phyloP scores from a whole-genome alignment of 1,139 yeast genomes.

The Hyphopichia wangnamkhiaoensis region DNA sequence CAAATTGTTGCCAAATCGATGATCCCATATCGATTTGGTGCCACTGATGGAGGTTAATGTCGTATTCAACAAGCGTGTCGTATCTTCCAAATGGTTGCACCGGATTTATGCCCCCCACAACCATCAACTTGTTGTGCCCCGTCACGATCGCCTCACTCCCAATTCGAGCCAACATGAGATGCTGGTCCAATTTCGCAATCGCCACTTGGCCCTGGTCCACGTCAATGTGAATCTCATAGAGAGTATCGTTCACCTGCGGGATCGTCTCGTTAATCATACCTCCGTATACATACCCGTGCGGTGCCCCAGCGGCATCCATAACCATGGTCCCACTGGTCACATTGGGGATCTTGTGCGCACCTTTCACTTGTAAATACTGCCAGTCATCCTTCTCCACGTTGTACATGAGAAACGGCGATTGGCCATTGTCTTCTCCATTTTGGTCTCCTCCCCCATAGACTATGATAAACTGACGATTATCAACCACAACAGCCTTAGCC shows the following conservation, averaged over 20 bases:
- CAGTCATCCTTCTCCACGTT: conserved; percentile 15
- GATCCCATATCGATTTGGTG: conserved; percentile 31
- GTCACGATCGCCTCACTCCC: conserved; percentile 41
- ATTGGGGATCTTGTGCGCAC: conserved; percentile 13
- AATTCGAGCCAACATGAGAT: conserved; percentile 33
- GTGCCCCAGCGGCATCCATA: conserved; percentile 24
- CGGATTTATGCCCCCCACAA: conserved; percentile 66
- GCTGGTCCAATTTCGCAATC: conserved; percentile 7
- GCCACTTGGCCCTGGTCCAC: conserved; percentile 10
- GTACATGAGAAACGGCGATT: conserved; percentile 22
- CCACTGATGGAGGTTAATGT: conserved; percentile 19
- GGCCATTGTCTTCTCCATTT: conserved; percentile 7
- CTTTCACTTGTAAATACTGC: conserved; percentile 16
- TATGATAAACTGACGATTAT: conserved; percentile 37
- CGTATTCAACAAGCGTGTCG: conserved; percentile 39
- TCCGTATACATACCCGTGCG: conserved; percentile 52
- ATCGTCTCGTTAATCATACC: conserved; percentile 44
- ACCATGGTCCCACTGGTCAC: conserved; percentile 34
- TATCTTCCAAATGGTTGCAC: conserved; percentile 33
- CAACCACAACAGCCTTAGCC: conserved; percentile 37
- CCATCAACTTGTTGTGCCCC: conserved; percentile 29
- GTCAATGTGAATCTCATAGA: conserved; percentile 33
- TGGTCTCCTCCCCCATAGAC: conserved; percentile 53
- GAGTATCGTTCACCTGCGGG: conserved; percentile 33
- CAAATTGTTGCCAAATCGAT: conserved; percentile 32